phyloP scores from a whole-genome alignment of 2,329 filamentous ascomycete species.

The Aspergillus fumigatiaffinis region DNA sequence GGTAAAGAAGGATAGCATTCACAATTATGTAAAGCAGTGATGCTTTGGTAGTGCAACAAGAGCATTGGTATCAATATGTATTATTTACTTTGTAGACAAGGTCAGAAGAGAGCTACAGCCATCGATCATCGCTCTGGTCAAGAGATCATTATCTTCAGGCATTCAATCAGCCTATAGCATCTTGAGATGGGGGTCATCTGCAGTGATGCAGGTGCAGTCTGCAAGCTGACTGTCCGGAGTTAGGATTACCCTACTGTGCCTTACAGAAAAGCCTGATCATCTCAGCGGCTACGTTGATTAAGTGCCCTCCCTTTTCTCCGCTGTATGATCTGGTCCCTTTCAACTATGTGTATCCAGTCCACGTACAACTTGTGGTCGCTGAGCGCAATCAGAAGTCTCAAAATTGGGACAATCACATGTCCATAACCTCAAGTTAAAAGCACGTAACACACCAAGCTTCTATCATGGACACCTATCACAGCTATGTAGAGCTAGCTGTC shows the following conservation, averaged over 20 bases:
- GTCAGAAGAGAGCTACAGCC: too few relatives aligned
- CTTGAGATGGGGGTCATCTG: background rate
- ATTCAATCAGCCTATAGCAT: background rate
- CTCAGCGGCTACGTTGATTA: background rate
- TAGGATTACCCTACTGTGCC: background rate
- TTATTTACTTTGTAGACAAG: background rate
- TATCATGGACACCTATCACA: background rate
- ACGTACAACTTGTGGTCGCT: background rate
- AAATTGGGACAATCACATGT: background rate
- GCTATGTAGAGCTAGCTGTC: background rate
- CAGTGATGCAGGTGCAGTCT: background rate
- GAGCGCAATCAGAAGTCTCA: background rate
- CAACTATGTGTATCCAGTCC: background rate
- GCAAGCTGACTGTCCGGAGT: background rate
- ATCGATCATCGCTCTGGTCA: too few relatives aligned
- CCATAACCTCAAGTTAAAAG: background rate
- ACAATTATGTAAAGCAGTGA: background rate
- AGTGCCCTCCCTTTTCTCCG: background rate
- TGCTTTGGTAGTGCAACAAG: background rate
- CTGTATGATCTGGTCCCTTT: background rate
- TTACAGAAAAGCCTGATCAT: background rate
- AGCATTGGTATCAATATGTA: background rate
- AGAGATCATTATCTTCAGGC: too few relatives aligned
- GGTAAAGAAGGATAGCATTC: background rate
- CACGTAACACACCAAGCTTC: background rate